A percentile compares a stretch with the other conserved stretches of the same genome.
phyloP scores from a whole-genome alignment of 371 early-diverging fungal genomes.

The Mortierella sp. region DNA sequence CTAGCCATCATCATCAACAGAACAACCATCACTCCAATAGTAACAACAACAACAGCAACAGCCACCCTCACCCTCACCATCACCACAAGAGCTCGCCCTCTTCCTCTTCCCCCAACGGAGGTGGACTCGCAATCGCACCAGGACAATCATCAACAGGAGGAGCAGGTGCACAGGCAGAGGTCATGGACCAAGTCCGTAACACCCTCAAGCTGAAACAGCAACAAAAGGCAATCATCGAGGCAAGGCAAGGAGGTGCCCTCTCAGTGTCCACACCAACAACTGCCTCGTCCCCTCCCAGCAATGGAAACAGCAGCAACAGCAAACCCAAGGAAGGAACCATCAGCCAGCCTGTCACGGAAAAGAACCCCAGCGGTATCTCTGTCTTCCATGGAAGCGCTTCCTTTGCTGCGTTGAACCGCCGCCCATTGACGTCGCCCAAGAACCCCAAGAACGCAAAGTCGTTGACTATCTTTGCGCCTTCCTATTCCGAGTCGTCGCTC shows the following conservation, averaged over 20 bases:
- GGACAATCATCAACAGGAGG: constrained; percentile 2
- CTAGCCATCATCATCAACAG: neutral
- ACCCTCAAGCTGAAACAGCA: constrained; percentile 65
- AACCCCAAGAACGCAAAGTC: constrained; percentile 67
- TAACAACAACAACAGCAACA: neutral
- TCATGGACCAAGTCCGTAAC: constrained; percentile 63
- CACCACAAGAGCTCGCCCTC: constrained; percentile 12
- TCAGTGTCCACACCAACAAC: constrained; percentile 12
- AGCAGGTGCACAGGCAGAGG: constrained; percentile 46
- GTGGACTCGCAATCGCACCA: neutral
- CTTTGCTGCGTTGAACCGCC: constrained; percentile 51
- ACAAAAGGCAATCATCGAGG: constrained; percentile 70
- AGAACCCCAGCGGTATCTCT: constrained; percentile 49
- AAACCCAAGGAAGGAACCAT: neutral
- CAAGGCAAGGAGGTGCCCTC: constrained; percentile 41
- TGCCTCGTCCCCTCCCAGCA: constrained; percentile 11
- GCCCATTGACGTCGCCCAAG: constrained; percentile 51
- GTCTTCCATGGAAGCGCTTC: constrained; percentile 56
- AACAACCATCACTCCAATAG: neutral
- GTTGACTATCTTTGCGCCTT: constrained; percentile 70
- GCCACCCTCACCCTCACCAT: constrained; percentile 1
- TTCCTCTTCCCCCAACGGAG: constrained; percentile 15
- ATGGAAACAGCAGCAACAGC: constrained; percentile 11
- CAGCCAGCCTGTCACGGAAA: constrained; percentile 51
- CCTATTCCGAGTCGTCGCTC: constrained; percentile 66